Evolutionary conservation across 2,329 filamentous ascomycete species (phyloP).

Genomic region (Dendrostoma leiphaemia): DNA sequence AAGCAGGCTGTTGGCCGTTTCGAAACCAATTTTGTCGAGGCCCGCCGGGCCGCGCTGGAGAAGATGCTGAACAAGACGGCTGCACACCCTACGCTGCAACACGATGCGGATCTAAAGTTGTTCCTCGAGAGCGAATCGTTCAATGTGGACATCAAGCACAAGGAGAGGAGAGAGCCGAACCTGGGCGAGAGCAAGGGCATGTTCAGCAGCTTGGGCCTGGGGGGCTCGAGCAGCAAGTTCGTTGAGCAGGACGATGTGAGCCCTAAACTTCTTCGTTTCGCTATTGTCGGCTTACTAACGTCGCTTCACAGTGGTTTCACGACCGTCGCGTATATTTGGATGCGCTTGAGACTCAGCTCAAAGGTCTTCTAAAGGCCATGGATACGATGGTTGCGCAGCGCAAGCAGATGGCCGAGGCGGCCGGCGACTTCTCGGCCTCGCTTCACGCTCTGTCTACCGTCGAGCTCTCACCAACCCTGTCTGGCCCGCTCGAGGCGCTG

Average conservation of each 20-base stretch:
- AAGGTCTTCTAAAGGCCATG: constrained; percentile 86
- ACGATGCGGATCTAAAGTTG: constrained; percentile 90
- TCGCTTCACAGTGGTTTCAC: constrained; percentile 77
- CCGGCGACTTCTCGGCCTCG: constrained; percentile 88
- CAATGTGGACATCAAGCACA: constrained; percentile 96
- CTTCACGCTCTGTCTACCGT: constrained; percentile 91
- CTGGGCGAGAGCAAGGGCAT: constrained; percentile 90
- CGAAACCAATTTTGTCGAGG: constrained; percentile 95
- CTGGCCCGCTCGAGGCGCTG: constrained; percentile 83
- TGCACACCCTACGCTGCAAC: constrained; percentile 83
- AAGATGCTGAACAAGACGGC: constrained; percentile 98
- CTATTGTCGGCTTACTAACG: not conserved
- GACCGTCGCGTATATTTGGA: constrained; percentile 94
- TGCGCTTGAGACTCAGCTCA: constrained; percentile 63
- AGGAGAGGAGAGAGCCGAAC: constrained; percentile 85
- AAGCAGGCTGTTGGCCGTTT: constrained; percentile 97
- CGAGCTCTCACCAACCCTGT: constrained; percentile 85
- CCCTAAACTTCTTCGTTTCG: constrained; percentile 16
- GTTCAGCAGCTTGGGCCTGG: constrained; percentile 79
- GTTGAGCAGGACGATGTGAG: constrained; percentile 94
- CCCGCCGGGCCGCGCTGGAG: constrained; percentile 83
- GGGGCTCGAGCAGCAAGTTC: constrained; percentile 79
- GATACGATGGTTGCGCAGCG: constrained; percentile 89
- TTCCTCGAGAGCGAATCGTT: constrained; percentile 97
- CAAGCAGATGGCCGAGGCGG: constrained; percentile 90